Evolutionary conservation across 2,329 filamentous ascomycete species (phyloP).

Genomic region (Cladosporium phlei): DNA sequence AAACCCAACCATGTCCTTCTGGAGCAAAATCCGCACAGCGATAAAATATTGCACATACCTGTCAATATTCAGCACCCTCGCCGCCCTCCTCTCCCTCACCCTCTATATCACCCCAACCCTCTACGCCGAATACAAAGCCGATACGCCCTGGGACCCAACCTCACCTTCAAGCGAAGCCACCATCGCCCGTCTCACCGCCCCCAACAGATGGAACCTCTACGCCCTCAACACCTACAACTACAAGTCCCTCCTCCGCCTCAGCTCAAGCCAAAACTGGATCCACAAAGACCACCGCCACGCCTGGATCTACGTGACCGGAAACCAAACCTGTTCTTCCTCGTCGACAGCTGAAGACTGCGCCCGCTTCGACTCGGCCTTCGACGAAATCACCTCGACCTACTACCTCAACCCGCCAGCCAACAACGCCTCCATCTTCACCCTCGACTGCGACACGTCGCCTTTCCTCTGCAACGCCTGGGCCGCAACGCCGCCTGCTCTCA

Average conservation of each 20-base stretch:
- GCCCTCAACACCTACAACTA: conserved; percentile 8
- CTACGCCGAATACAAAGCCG: conserved; percentile 9
- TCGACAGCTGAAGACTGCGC: background rate
- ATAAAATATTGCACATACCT: background rate
- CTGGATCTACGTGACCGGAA: conserved; percentile 7
- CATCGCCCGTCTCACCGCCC: background rate
- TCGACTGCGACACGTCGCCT: conserved; percentile 10
- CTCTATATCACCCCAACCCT: conserved; percentile 8
- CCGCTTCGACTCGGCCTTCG: conserved; percentile 6
- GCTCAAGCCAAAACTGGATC: conserved; percentile 5
- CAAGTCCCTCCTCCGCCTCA: conserved; percentile 4
- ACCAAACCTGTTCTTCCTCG: background rate
- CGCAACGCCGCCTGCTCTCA: background rate
- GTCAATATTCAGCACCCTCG: conserved; percentile 5
- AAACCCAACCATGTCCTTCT: conserved; percentile 2
- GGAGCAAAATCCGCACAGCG: background rate
- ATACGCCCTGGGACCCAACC: background rate
- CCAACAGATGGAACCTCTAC: background rate
- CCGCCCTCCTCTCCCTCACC: conserved; percentile 1
- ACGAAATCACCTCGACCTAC: background rate
- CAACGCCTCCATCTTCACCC: conserved; percentile 7
- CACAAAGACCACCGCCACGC: conserved; percentile 3
- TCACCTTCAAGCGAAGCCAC: background rate
- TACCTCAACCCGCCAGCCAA: conserved; percentile 5
- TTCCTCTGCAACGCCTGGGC: conserved; percentile 6